Evolutionary conservation across 257 asterid species (phyloP).

Genomic region (Nicotiana attenuata): DNA sequence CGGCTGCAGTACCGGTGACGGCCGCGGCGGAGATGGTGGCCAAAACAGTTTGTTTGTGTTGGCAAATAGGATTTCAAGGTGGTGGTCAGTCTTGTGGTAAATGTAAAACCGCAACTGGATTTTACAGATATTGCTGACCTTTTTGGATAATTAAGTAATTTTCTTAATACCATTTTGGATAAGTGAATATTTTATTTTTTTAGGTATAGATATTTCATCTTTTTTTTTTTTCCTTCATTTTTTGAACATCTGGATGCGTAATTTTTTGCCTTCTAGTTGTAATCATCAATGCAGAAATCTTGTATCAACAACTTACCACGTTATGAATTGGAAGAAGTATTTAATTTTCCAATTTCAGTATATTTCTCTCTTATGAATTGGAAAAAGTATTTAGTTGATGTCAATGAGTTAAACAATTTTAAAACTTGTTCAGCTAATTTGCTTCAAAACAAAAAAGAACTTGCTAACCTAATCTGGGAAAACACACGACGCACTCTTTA

Average conservation of each 20-base stretch:
- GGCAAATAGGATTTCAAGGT: slow-evolving; percentile 50
- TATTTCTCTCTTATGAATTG: background rate
- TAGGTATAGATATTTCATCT: background rate
- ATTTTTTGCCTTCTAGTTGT: background rate
- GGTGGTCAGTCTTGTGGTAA: slow-evolving; percentile 41
- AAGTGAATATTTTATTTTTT: background rate
- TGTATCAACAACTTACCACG: background rate
- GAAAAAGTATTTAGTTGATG: too few species aligned
- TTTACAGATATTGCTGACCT: slow-evolving; percentile 34
- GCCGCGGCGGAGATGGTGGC: slow-evolving; percentile 18
- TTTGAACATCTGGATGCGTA: background rate
- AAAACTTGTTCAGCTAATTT: background rate
- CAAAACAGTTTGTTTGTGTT: slow-evolving; percentile 43
- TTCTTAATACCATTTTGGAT: background rate
- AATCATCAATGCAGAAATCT: background rate
- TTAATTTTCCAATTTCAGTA: background rate
- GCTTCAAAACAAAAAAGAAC: background rate
- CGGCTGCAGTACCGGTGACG: background rate
- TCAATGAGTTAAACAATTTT: background rate
- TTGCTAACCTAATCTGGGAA: background rate
- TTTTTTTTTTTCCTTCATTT: too few species aligned
- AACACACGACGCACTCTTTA: background rate
- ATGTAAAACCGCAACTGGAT: slow-evolving; percentile 40
- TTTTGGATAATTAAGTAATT: background rate
- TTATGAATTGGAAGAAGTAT: background rate